Conservation (phyloP, 495 filamentous ascomycete species). For the Aspergillus bertholletiae region DNA sequence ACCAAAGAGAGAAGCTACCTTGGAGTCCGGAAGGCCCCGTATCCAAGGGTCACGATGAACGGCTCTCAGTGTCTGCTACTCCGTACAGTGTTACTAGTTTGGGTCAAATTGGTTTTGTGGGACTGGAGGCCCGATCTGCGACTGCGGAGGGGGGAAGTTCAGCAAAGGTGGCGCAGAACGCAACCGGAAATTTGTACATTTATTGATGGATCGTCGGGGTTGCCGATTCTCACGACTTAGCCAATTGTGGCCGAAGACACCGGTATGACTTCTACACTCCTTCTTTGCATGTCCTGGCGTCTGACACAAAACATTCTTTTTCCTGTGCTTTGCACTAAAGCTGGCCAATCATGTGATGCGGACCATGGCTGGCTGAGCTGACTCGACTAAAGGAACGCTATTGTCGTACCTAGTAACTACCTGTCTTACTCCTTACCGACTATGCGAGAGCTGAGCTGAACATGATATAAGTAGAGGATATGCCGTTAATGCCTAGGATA, state of each 20-base stretch:
- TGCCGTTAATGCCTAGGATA: too few relatives aligned
- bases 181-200: neutral
- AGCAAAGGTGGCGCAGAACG: neutral
- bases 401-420: too few relatives aligned
- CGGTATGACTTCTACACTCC: neutral
- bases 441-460: neutral
- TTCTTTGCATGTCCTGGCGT: neutral
- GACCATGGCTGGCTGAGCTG: constrained; percentile 11
- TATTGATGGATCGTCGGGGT: neutral
- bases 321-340: too few relatives aligned
- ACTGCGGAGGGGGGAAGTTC: constrained; percentile 1
- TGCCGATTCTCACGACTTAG: neutral
- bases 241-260: neutral
- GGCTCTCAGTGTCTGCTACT: too few relatives aligned
- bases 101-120: neutral
- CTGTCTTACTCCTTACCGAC: neutral
- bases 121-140: constrained; percentile 4
- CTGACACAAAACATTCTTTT: too few relatives aligned
- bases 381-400: constrained; percentile 2
- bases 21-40: neutral
- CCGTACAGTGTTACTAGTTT: neutral
- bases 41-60: neutral
- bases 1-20: neutral
- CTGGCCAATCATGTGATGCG: neutral
- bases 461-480: neutral